These are phyloP conservation scores for Wallacemonas sp. DNA, from an alignment of 208 protist genomes.

Conservation along the genomic window DNA sequence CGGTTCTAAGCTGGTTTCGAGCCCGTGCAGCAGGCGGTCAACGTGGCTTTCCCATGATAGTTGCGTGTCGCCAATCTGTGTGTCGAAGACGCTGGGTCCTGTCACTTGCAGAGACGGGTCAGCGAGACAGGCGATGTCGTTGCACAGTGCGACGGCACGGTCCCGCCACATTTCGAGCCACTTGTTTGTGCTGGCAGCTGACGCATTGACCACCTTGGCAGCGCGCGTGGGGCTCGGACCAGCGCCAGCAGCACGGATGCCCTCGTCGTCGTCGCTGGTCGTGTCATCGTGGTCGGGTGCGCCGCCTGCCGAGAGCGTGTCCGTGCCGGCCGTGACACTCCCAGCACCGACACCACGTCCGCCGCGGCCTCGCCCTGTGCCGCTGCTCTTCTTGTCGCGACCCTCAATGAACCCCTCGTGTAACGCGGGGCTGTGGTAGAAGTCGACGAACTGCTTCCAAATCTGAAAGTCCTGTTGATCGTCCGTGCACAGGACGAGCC, in stretches of 20 bases:
- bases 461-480: slow-evolving; percentile 75
- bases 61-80: background rate
- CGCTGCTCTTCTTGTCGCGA: slow-evolving; percentile 15
- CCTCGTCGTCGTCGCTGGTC: slow-evolving; percentile 52
- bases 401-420: slow-evolving; percentile 25
- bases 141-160: slow-evolving; percentile 46
- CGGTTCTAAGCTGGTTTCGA: slow-evolving; percentile 20
- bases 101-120: slow-evolving; percentile 40
- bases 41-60: slow-evolving; percentile 35
- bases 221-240: no score
- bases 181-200: slow-evolving; percentile 17
- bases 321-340: background rate
- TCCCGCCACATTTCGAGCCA: slow-evolving; percentile 51
- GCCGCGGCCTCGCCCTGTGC: background rate
- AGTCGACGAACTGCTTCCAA: slow-evolving; percentile 76
- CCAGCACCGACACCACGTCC: background rate
- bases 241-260: slow-evolving; percentile 2
- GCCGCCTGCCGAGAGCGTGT: slow-evolving; percentile 8
- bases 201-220: background rate
- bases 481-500: slow-evolving; percentile 80
- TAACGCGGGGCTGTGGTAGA: slow-evolving; percentile 51
- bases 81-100: slow-evolving; percentile 18
- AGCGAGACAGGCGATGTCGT: slow-evolving; percentile 51
- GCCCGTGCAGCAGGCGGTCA: slow-evolving; percentile 28
- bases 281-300: slow-evolving; percentile 61